Evolutionary conservation across 768 basidiomycete species (phyloP).

Genomic region (Stropharia rugosoannulata): DNA sequence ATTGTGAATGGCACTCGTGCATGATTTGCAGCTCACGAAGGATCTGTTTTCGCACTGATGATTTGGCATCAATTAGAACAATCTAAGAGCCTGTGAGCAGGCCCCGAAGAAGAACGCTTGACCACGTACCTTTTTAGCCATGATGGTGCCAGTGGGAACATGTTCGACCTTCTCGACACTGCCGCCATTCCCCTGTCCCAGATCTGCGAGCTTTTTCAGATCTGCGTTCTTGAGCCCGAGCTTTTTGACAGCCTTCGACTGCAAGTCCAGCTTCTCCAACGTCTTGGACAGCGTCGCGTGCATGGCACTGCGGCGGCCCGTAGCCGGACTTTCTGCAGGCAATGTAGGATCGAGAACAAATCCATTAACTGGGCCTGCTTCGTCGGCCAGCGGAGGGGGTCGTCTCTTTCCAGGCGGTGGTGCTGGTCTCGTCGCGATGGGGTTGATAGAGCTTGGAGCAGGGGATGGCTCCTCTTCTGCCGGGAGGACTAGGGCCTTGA

Average conservation of each 20-base stretch:
- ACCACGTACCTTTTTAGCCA: conserved; percentile 92
- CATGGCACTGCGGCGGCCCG: conserved; percentile 46
- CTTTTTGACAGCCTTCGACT: conserved; percentile 32
- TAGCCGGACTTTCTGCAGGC: conserved; percentile 51
- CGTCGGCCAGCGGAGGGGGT: conserved; percentile 27
- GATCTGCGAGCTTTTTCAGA: conserved; percentile 83
- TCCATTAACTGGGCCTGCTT: conserved; percentile 14
- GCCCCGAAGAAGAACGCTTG: not conserved
- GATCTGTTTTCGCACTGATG: conserved; percentile 95
- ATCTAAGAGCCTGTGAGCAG: conserved; percentile 49
- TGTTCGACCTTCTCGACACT: conserved; percentile 97
- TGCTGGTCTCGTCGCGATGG: conserved; percentile 20
- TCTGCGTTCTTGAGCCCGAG: conserved; percentile 83
- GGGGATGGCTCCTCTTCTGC: conserved; percentile 26
- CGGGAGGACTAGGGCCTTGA: conserved; percentile 79
- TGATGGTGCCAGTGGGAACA: conserved; percentile 83
- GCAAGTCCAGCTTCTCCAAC: conserved; percentile 81
- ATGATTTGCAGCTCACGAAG: conserved; percentile 97
- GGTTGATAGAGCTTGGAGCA: conserved; percentile 13
- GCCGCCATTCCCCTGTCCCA: conserved; percentile 96
- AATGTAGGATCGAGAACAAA: conserved; percentile 35
- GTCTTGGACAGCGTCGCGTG: conserved; percentile 78
- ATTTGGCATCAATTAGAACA: conserved; percentile 94
- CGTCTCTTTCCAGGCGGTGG: conserved; percentile 21
- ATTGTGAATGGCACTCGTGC: conserved; percentile 92